Conservation (phyloP, 108 stramenopile genomes). For the Skeletonema marinoi region DNA sequence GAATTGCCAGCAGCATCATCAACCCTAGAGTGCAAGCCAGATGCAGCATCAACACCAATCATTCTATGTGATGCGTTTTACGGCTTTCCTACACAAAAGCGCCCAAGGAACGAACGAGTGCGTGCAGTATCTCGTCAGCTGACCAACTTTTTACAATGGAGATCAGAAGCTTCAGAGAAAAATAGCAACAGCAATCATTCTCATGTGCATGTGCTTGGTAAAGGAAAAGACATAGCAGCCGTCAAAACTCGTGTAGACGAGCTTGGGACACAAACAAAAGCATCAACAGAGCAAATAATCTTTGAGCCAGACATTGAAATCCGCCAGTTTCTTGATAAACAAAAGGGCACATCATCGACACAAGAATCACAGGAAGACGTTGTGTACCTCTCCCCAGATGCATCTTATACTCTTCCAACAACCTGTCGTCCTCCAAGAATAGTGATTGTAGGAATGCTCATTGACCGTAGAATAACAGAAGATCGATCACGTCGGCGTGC, state of each 20-base stretch:
- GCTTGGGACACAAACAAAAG: constrained; percentile 7
- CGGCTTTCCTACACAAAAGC: constrained; percentile 76
- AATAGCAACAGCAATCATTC: constrained; percentile 3
- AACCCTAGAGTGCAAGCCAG: constrained; percentile 32
- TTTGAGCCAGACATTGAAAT: constrained; percentile 27
- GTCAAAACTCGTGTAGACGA: constrained; percentile 49
- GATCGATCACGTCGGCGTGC: constrained; percentile 67
- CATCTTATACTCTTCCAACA: constrained; percentile 49
- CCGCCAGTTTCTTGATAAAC: constrained; percentile 36
- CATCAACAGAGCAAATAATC: background rate
- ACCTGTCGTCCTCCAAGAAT: constrained; percentile 48
- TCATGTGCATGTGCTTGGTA: constrained; percentile 27
- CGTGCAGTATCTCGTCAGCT: constrained; percentile 73
- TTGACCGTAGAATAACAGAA: constrained; percentile 76
- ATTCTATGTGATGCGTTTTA: constrained; percentile 82
- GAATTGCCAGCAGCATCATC: constrained; percentile 21
- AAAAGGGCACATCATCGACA: constrained; percentile 8
- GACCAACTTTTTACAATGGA: constrained; percentile 75
- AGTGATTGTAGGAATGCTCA: constrained; percentile 77
- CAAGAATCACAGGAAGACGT: constrained; percentile 8
- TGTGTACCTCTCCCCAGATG: constrained; percentile 85
- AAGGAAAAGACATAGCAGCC: constrained; percentile 23
- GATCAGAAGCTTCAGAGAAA: constrained; percentile 12
- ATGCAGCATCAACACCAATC: constrained; percentile 33
- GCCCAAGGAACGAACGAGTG: constrained; percentile 72